Evolutionary conservation across 2,329 filamentous ascomycete genomes (phyloP), one percentile per base, ranked within the genome.

Genomic region (Lecanosticta acicola): DNA sequence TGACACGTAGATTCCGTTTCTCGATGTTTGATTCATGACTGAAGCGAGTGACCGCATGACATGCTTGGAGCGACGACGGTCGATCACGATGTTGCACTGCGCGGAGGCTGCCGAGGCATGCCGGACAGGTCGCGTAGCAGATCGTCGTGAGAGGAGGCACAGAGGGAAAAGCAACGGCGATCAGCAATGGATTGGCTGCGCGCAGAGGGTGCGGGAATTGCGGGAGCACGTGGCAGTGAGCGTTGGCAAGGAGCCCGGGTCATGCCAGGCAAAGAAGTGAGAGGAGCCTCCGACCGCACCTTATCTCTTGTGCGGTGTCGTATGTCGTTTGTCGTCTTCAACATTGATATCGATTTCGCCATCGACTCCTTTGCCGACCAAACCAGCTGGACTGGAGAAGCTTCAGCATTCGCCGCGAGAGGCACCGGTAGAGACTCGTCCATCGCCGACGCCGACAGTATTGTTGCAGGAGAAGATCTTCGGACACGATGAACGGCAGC

Each of bases 401-500:
- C 11, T 29, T 29, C 11, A 29, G 24, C 5, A 29, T 5, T 29
- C 5, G 7, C 5, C 24, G 24, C 24, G 5, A 5, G 24, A 29
- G 24, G 24, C 11, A 29, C 7, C 5, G 24, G 24, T 29, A 29
- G 11, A 29, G 24, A 29, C 24, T 29, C 24, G 24, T 7, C 24
- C 24, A 29, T n/a, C n/a, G n/a, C n/a, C n/a, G n/a, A n/a, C n/a
- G n/a, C n/a, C n/a, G n/a, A n/a, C n/a, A n/a, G n/a, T n/a, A n/a
- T n/a, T n/a, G n/a, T n/a, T n/a, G n/a, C n/a, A n/a, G n/a, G n/a
- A 7, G 13, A 36, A 8, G 14, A 17, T 14, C 33, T 13, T 7
- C 33, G 14, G 33, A 7, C 14, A 20, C 40, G 26, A 42, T 42
- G 40, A 42, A 35, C 40, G 40, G 40, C 18, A 42, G 20, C n/a